A percentile compares a stretch with the other conserved stretches of the same genome.
phyloP scores from a whole-genome alignment of 2,329 filamentous ascomycete species.

The Clathrospora elynae region DNA sequence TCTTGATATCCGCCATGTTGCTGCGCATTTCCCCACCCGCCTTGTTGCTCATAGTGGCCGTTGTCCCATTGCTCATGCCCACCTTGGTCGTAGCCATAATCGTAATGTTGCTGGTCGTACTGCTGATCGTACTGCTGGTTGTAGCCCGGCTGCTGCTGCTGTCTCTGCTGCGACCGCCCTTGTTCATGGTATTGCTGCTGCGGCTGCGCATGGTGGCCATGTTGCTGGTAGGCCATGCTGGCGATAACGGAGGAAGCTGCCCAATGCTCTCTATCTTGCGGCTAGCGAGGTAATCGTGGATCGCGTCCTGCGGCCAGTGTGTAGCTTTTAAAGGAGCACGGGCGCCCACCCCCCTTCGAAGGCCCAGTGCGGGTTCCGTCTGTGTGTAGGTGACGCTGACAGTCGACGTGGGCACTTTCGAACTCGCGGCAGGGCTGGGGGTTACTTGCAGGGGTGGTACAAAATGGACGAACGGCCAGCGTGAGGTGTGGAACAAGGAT shows the following conservation, averaged over 20 bases:
- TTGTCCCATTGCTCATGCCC: conserved; percentile 44
- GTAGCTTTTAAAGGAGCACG: conserved; percentile 19
- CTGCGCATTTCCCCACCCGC: conserved; percentile 35
- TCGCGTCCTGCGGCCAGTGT: conserved; percentile 28
- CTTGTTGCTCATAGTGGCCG: conserved; percentile 42
- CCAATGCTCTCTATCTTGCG: conserved; percentile 25
- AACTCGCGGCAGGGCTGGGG: conserved; percentile 16
- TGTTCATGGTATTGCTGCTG: conserved; percentile 45
- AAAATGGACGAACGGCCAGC: conserved; percentile 24
- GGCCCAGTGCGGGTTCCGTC: conserved; percentile 15
- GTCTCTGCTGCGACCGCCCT: conserved; percentile 12
- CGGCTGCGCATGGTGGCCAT: conserved; percentile 43
- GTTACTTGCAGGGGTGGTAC: conserved; percentile 29
- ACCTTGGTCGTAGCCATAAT: conserved; percentile 43
- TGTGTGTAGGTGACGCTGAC: conserved; percentile 14
- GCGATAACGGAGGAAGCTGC: conserved; percentile 24
- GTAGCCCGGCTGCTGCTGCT: conserved; percentile 34
- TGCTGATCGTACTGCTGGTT: conserved; percentile 38
- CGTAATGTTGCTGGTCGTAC: conserved; percentile 40
- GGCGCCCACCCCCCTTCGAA: conserved; percentile 5
- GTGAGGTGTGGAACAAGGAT: conserved; percentile 7
- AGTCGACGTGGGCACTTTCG: conserved; percentile 11
- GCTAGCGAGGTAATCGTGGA: conserved; percentile 29
- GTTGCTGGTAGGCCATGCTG: conserved; percentile 51
- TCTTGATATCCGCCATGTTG: conserved; percentile 32